Base-by-base conservation (phyloP, 2,329 filamentous ascomycete species). In the Westerdykella sp. region DNA sequence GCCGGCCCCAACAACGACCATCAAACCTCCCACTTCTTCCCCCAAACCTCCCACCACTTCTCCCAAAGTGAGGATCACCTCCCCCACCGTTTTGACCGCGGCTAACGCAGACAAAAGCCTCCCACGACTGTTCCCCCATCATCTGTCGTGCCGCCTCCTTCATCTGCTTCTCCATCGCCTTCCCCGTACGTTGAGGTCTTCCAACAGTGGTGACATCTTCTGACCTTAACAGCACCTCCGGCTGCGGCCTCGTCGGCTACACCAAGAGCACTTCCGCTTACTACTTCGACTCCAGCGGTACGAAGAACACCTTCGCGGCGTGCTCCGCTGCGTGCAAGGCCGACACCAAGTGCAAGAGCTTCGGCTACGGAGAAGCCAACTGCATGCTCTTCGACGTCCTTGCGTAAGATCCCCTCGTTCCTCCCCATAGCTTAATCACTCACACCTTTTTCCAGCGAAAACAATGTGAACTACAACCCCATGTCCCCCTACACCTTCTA, bases 401-500 rank as follows among this genome's bases (percentile, higher is more conserved):
- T 37, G 58, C 55, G 59, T 63, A 57, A n/a, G 60, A 42, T 36
- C 18, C 14, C n/a, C 15, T 16, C 22, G 10, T 34, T n/a, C 18
- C 14, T 9, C n/a, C 36, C 30, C n/a, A 7, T 16, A n/a, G 18
- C 22, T 22, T 15, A 36, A 2, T 22, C 47, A 31, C 11, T 15
- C 15, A 13, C 10, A 14, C 21, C 23, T 31, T 21, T 9, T 31
- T 34, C 13, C 40, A 63, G 59, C 7, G 44, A 45, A 31, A 53
- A 57, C n/a, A 63, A 63, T 50, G 57, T 54, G 21, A 60, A 62
- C 45, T 54, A 55, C 49, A 63, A 63, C 48, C 60, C 60, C 36
- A 57, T 52, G 51, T 60, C 56, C 1, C 60, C 60, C 2, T 63
- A 63, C 51, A 62, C 59, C 9, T 63, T 63, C 50, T 63, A 63